Conservation (phyloP, 768 basidiomycete genomes). For the Phlegmacium glaucopus region DNA sequence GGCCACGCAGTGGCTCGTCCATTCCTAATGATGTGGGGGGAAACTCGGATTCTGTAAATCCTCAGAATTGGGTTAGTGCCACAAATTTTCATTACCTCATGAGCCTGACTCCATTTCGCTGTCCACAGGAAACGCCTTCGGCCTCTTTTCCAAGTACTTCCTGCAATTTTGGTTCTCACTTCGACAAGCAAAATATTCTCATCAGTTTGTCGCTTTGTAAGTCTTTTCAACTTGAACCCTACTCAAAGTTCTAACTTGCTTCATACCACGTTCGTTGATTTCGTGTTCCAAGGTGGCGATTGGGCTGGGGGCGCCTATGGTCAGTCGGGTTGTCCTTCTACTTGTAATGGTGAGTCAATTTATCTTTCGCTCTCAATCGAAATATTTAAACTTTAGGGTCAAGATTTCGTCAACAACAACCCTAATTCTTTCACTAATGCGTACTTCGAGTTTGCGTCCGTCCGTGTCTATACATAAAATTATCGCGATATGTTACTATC, state of each 20-base stretch:
- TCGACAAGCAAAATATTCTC: slow-evolving; percentile 57
- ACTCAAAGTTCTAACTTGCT: not conserved
- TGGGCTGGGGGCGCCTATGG: slow-evolving; percentile 56
- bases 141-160: slow-evolving; percentile 57
- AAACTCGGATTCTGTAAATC: slow-evolving; percentile 29
- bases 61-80: slow-evolving; percentile 38
- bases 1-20: slow-evolving; percentile 40
- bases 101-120: not conserved
- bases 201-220: slow-evolving; percentile 52
- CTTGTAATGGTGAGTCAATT: slow-evolving; percentile 48
- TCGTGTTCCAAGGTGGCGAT: slow-evolving; percentile 22
- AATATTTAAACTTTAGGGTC: not conserved
- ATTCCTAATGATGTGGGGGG: slow-evolving; percentile 40
- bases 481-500: not conserved
- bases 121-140: slow-evolving; percentile 45
- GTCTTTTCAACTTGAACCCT: slow-evolving; percentile 6
- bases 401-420: slow-evolving; percentile 61
- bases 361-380: not conserved
- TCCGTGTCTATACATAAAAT: slow-evolving; percentile 35
- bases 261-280: not conserved
- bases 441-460: slow-evolving; percentile 62
- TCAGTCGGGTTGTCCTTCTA: slow-evolving; percentile 49
- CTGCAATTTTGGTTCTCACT: slow-evolving; percentile 56
- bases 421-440: slow-evolving; percentile 61
- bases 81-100: not conserved